Conservation (phyloP, 2,329 filamentous ascomycete genomes). For the Nigrospora oryzae region DNA sequence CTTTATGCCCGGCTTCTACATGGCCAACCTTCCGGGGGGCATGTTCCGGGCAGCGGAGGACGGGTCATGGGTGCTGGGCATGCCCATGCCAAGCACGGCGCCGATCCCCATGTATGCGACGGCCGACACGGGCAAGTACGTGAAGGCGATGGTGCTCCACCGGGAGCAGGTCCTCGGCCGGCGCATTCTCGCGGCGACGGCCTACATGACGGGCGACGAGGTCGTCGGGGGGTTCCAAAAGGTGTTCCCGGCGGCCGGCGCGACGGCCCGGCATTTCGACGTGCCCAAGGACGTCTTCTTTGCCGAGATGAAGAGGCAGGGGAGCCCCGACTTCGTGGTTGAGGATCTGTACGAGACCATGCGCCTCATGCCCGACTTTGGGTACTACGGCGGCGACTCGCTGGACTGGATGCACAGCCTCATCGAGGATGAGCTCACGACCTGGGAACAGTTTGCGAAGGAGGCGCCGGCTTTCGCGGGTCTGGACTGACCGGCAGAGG, state of each 20-base stretch:
- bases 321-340: slow-evolving; percentile 25
- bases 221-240: slow-evolving; percentile 47
- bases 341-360: slow-evolving; percentile 44
- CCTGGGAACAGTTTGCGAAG: slow-evolving; percentile 27
- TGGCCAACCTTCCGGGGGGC: slow-evolving; percentile 35
- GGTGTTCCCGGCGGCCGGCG: slow-evolving; percentile 28
- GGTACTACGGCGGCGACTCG: slow-evolving; percentile 37
- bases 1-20: slow-evolving; percentile 44
- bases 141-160: slow-evolving; percentile 26
- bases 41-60: slow-evolving; percentile 17
- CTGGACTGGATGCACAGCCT: slow-evolving; percentile 25
- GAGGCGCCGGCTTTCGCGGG: slow-evolving; percentile 20
- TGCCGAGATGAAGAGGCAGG: slow-evolving; percentile 15
- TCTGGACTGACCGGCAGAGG: slow-evolving; percentile 17
- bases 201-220: slow-evolving; percentile 24
- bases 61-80: slow-evolving; percentile 22
- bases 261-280: slow-evolving; percentile 21
- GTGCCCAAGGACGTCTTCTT: slow-evolving; percentile 29
- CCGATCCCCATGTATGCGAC: slow-evolving; percentile 25
- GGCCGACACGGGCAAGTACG: slow-evolving; percentile 28
- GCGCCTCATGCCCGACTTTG: slow-evolving; percentile 35
- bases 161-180: slow-evolving; percentile 25
- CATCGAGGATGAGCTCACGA: slow-evolving; percentile 27
- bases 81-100: slow-evolving; percentile 20
- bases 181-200: slow-evolving; percentile 29